Percentiles rank a stretch among this genome's conserved stretches.
phyloP scores from a whole-genome alignment of 2,329 filamentous ascomycete species.

The Emmonsiellopsis sp. region DNA sequence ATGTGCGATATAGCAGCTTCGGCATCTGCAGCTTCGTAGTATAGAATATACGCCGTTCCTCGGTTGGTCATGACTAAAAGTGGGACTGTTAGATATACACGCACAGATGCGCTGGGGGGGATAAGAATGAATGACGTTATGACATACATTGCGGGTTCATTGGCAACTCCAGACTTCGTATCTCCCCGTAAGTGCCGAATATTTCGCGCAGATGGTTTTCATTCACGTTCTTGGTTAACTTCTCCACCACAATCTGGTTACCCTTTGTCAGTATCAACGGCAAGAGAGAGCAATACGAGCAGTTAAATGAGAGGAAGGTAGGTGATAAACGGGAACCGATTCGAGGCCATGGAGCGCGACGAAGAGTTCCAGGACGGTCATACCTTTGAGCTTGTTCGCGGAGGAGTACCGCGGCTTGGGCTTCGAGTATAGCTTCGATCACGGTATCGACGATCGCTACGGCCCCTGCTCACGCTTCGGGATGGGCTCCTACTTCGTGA shows the following conservation, averaged over 20 bases:
- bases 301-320: too few relatives aligned
- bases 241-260: constrained; percentile 81
- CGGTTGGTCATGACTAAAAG: constrained; percentile 74
- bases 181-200: constrained; percentile 77
- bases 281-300: not conserved
- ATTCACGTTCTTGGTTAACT: constrained; percentile 89
- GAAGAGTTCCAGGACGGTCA: not conserved
- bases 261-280: not conserved
- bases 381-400: constrained; percentile 29
- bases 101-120: constrained; percentile 1
- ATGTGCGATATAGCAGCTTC: constrained; percentile 88
- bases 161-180: constrained; percentile 80
- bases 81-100: not conserved
- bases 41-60: constrained; percentile 89
- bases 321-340: too few relatives aligned
- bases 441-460: constrained; percentile 29
- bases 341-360: too few relatives aligned
- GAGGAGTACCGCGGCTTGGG: constrained; percentile 19
- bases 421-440: constrained; percentile 30
- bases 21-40: constrained; percentile 64
- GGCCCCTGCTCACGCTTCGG: constrained; percentile 32
- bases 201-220: constrained; percentile 84
- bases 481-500: constrained; percentile 18
- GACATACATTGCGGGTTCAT: constrained; percentile 73
- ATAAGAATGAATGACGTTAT: not conserved